Conservation (phyloP, 441 rosid species). For the Syzygium malaccense region DNA sequence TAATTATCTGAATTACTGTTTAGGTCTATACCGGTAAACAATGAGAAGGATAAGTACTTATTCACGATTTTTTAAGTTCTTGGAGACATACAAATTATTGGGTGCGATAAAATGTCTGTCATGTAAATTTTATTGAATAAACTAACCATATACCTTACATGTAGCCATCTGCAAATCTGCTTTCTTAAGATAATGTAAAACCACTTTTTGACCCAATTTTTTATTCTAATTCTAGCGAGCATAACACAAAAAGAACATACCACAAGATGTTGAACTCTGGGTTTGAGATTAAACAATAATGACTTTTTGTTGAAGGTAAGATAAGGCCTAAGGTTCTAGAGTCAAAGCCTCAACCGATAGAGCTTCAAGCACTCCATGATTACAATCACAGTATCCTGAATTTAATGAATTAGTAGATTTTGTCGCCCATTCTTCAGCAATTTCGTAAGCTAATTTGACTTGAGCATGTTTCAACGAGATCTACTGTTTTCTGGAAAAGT, state of each 20-base stretch:
- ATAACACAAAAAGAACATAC: not conserved
- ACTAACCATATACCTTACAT: not conserved
- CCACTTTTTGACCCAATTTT: not conserved
- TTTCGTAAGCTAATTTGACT: not conserved
- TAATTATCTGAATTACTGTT: not conserved
- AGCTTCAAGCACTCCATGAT: not conserved
- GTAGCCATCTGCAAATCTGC: not conserved
- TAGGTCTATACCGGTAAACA: not conserved
- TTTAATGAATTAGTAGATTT: not conserved
- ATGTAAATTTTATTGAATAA: not conserved
- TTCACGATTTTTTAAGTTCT: not conserved
- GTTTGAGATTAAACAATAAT: not conserved
- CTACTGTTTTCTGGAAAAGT: not conserved
- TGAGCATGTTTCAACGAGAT: not conserved
- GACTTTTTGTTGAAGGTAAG: not conserved
- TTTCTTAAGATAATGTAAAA: not conserved
- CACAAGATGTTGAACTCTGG: not conserved
- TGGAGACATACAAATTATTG: not conserved
- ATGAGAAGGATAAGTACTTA: not conserved
- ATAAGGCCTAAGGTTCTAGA: not conserved
- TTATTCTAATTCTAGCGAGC: not conserved
- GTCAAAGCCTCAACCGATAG: not conserved
- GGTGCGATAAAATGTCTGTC: not conserved
- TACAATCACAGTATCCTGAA: not conserved
- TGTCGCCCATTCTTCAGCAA: not conserved